Base-by-base conservation (phyloP, 2,329 filamentous ascomycete genomes). In the Trichophyton benhamiae region DNA sequence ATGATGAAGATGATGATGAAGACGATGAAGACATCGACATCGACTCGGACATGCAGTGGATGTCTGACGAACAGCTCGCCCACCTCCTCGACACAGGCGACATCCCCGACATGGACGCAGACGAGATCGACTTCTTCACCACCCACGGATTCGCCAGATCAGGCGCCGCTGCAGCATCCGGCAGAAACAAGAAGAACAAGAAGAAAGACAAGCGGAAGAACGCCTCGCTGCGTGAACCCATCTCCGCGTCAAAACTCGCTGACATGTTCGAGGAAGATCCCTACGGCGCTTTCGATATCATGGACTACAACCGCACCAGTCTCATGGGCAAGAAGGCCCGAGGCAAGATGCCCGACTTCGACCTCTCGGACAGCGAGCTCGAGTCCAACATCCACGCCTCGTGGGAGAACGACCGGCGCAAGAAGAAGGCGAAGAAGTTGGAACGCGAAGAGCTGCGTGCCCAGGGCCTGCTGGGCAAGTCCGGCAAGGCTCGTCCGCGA, bases 281-380 rank as follows among this genome's bases (percentile, higher is more conserved):
- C 1, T 82, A 84, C 63, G 84, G 87, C 63, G 87, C 84, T 7
- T 86, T 96, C 65, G 90, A 96, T 69, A 78, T 95, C 52, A 92
- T 94, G 86, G 89, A 95, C 68, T 89, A 88, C 75, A 82, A 88
- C 15, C 80, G 85, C 27, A 84, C 86, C 0, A 89, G 84, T 60
- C 72, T 91, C 4, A 82, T 79, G 61, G 83, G 80, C 64, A 86
- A 83, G 68, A 77, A 81, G 65, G 89, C 88, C 71, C 84, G 83
- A 49, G 78, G 80, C 13, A 82, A 82, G 64, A 77, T 80, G 59
- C 72, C 80, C 53, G 76, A 78, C 3, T 76, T 85, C 60, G 77
- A 82, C 22, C 72, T 87, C 7, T 83, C 82, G 0, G 88, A 91
- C 67, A 83, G 82, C 0, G 88, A 91, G 60, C 71, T 89, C 0